A percentile compares a stretch with the other conserved stretches of the same genome.
Conservation (phyloP, 805 yeast species). For the Sugiyamaella mastotermitis region DNA sequence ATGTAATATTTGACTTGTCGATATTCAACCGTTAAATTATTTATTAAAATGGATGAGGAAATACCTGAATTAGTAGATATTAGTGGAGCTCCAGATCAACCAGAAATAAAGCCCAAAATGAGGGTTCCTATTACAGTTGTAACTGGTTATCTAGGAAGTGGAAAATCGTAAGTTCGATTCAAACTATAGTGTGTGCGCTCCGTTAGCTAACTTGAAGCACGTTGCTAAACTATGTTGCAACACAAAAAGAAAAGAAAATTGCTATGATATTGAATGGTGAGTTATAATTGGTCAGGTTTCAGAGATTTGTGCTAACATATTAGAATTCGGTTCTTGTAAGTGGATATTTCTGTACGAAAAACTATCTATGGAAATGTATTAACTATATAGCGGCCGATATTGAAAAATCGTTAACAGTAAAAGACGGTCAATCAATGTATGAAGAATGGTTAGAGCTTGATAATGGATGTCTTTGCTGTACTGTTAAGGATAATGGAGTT, state of each 20-base stretch:
- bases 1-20: no score
- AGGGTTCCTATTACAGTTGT: slow-evolving; percentile 88
- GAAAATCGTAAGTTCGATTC: slow-evolving; percentile 53
- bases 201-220: slow-evolving; percentile 36
- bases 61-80: slow-evolving; percentile 25
- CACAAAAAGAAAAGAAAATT: slow-evolving; percentile 56
- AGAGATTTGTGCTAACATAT: neutral
- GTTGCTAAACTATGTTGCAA: slow-evolving; percentile 65
- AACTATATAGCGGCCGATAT: slow-evolving; percentile 62
- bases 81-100: neutral
- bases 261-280: slow-evolving; percentile 81
- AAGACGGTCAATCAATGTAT: slow-evolving; percentile 47
- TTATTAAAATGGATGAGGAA: no score
- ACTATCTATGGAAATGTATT: neutral
- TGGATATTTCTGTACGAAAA: neutral
- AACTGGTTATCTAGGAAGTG: slow-evolving; percentile 93
- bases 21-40: no score
- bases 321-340: slow-evolving; percentile 27
- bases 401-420: slow-evolving; percentile 77
- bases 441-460: slow-evolving; percentile 97
- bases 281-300: slow-evolving; percentile 1
- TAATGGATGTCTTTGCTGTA: slow-evolving; percentile 94
- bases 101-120: slow-evolving; percentile 2
- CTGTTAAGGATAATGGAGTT: slow-evolving; percentile 93
- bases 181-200: neutral